These are phyloP conservation scores for Wickerhamiella hasegawae DNA, from an alignment of 805 yeast genomes.

Conservation along the genomic window DNA sequence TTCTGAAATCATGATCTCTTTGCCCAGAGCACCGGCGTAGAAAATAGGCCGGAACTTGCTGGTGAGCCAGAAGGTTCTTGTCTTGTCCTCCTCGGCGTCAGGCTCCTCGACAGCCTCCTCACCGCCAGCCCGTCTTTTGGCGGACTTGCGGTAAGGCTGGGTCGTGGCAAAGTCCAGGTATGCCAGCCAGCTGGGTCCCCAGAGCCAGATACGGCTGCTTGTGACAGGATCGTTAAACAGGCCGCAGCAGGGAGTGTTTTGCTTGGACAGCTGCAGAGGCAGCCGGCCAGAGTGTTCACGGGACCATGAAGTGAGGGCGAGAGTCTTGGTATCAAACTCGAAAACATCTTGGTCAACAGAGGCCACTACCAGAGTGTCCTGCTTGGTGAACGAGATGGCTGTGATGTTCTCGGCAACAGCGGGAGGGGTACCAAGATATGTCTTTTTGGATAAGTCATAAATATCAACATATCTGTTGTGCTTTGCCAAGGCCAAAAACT, in stretches of 20 bases:
- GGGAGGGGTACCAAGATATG: slow-evolving; percentile 30
- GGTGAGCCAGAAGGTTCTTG: slow-evolving; percentile 45
- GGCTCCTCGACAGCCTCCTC: slow-evolving; percentile 16
- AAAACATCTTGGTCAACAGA: slow-evolving; percentile 60
- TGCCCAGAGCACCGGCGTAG: slow-evolving; percentile 38
- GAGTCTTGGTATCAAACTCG: slow-evolving; percentile 39
- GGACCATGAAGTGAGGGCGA: slow-evolving; percentile 55
- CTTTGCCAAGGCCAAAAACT: slow-evolving; percentile 40
- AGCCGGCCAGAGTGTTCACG: slow-evolving; percentile 54
- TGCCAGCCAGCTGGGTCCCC: slow-evolving; percentile 71
- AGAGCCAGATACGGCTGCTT: slow-evolving; percentile 53
- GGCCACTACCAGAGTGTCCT: slow-evolving; percentile 40
- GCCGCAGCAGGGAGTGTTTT: slow-evolving; percentile 60
- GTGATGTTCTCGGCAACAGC: slow-evolving; percentile 46
- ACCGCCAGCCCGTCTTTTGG: slow-evolving; percentile 23
- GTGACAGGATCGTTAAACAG: slow-evolving; percentile 34
- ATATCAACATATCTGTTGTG: slow-evolving; percentile 51
- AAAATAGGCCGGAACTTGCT: slow-evolving; percentile 61
- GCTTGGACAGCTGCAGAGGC: slow-evolving; percentile 44
- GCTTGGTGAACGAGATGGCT: slow-evolving; percentile 38
- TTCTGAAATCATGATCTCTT: slow-evolving; percentile 54
- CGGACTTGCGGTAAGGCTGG: slow-evolving; percentile 30
- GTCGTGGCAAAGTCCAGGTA: slow-evolving; percentile 50
- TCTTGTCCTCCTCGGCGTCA: slow-evolving; percentile 16
- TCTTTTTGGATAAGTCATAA: slow-evolving; percentile 17